Evolutionary conservation across 139 green algal genomes (phyloP).

Genomic region (Coccomyxa sp.): DNA sequence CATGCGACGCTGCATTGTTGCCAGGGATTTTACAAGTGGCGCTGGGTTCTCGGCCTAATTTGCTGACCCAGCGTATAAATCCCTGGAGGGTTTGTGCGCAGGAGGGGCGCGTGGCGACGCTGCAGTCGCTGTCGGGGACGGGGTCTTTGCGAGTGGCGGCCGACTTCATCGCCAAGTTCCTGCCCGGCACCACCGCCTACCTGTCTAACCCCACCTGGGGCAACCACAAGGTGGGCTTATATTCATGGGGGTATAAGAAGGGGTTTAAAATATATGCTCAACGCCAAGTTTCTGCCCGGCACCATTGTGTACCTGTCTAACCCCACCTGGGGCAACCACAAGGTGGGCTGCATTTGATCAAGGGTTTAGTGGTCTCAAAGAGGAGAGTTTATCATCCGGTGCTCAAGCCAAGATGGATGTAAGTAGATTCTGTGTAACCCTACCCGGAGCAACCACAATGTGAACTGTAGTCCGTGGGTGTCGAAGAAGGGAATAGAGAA

Average conservation of each 20-base stretch:
- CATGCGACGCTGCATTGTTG: no score
- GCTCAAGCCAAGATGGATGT: no score
- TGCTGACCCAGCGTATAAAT: no score
- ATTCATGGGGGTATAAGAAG: no score
- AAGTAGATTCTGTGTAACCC: constrained; percentile 65
- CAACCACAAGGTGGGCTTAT: constrained; percentile 87
- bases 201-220: constrained; percentile 90
- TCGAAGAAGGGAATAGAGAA: no score
- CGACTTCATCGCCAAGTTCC: constrained; percentile 83
- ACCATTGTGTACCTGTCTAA: constrained; percentile 72
- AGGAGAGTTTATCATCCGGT: no score
- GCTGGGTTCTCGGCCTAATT: no score
- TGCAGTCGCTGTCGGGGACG: constrained; percentile 93
- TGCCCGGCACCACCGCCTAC: constrained; percentile 68
- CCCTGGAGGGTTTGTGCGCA: background rate
- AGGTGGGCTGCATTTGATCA: background rate
- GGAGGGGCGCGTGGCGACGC: constrained; percentile 57
- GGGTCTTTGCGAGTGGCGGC: constrained; percentile 87
- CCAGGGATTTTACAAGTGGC: no score
- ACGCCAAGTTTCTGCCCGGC: constrained; percentile 75
- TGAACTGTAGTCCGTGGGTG: background rate
- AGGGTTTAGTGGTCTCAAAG: no score
- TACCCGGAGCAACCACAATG: constrained; percentile 89
- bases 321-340: constrained; percentile 93
- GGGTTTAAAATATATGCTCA: no score